phyloP scores from a whole-genome alignment of 2,329 filamentous ascomycete genomes.

The Neonectria ditissima region DNA sequence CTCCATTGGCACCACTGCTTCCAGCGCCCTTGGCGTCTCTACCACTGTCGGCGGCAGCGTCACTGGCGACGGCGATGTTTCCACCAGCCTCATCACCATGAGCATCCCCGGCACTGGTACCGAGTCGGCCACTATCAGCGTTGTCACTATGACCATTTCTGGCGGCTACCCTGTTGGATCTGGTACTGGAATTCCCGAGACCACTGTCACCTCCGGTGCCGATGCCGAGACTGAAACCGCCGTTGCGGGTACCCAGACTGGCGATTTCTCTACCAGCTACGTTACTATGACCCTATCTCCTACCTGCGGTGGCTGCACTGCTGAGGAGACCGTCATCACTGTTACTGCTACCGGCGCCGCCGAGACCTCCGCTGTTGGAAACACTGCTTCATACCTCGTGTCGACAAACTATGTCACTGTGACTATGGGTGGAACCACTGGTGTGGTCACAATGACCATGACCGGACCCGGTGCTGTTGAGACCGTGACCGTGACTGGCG shows the following conservation, averaged over 20 bases:
- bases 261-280: conserved; percentile 22
- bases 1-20: conserved; percentile 3
- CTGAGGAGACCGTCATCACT: conserved; percentile 29
- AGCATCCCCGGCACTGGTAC: conserved; percentile 17
- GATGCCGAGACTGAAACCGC: conserved; percentile 8
- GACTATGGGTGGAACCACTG: conserved; percentile 27
- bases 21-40: conserved; percentile 3
- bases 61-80: conserved; percentile 10
- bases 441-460: conserved; percentile 34
- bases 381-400: conserved; percentile 8
- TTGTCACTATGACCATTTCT: conserved; percentile 24
- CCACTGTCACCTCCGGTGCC: conserved; percentile 6
- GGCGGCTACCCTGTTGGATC: conserved; percentile 15
- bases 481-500: conserved; percentile 25
- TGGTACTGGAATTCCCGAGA: conserved; percentile 16
- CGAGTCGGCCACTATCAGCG: conserved; percentile 12
- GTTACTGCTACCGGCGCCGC: conserved; percentile 25
- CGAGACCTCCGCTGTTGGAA: background rate
- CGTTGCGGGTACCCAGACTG: background rate
- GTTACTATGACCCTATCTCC: conserved; percentile 26
- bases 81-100: conserved; percentile 27
- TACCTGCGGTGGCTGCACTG: conserved; percentile 22
- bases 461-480: conserved; percentile 21
- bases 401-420: conserved; percentile 34
- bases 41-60: conserved; percentile 8